phyloP scores from a whole-genome alignment of 2,329 filamentous ascomycete genomes.

The Epicoccum sorghinum region DNA sequence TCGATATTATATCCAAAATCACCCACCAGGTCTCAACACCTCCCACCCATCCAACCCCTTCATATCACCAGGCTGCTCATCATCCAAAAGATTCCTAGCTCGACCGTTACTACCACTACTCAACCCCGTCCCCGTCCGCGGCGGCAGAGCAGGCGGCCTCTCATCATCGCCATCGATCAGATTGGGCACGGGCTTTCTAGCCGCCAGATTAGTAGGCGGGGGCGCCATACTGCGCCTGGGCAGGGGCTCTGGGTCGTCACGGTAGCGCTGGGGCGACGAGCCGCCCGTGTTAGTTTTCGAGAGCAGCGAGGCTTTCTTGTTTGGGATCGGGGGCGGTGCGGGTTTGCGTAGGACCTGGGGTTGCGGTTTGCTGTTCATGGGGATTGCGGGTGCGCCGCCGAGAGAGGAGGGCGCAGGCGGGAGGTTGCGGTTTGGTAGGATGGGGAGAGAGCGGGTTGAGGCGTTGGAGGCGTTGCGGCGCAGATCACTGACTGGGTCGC shows the following conservation, averaged over 20 bases:
- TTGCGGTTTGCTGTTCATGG: conserved; percentile 21
- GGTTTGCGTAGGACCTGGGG: conserved; percentile 42
- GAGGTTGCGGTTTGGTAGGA: conserved; percentile 14
- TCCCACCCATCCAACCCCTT: conserved; percentile 47
- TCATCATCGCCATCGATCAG: conserved; percentile 31
- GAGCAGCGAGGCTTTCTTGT: conserved; percentile 41
- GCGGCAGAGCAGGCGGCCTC: conserved; percentile 37
- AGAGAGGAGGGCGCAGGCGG: conserved; percentile 11
- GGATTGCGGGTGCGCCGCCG: neutral
- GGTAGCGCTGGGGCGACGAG: conserved; percentile 26
- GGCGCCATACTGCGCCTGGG: conserved; percentile 37
- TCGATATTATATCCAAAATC: neutral
- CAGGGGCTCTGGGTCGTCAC: conserved; percentile 23
- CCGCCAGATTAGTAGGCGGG: conserved; percentile 8
- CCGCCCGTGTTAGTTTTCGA: conserved; percentile 13
- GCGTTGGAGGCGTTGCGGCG: conserved; percentile 31
- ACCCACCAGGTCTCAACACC: conserved; percentile 39
- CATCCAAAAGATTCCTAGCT: conserved; percentile 43
- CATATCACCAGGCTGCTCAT: conserved; percentile 35
- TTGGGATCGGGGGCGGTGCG: conserved; percentile 41
- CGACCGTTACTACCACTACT: conserved; percentile 22
- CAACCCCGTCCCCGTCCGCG: conserved; percentile 38
- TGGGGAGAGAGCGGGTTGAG: conserved; percentile 41
- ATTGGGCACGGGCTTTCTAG: conserved; percentile 27
- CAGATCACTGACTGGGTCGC: conserved; percentile 26